Conservation (phyloP, 257 asterid species). For the Nicotiana obtusifolia region DNA sequence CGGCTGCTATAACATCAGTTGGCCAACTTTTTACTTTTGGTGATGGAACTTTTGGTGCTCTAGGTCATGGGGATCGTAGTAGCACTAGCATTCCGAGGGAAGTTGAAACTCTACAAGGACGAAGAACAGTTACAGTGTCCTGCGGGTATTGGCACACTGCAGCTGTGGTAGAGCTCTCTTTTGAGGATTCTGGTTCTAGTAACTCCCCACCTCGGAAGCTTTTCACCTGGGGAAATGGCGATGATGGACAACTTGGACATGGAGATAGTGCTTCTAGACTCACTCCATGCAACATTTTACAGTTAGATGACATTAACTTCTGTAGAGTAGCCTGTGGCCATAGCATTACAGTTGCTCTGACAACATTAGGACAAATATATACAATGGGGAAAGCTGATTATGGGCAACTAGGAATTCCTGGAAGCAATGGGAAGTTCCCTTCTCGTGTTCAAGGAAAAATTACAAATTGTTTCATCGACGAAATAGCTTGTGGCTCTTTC, state of each 20-base stretch:
- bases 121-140: constrained; percentile 34
- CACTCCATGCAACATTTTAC: constrained; percentile 32
- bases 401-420: constrained; percentile 41
- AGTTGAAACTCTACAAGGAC: constrained; percentile 53
- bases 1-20: constrained; percentile 55
- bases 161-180: constrained; percentile 48
- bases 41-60: constrained; percentile 78
- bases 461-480: constrained; percentile 35
- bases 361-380: constrained; percentile 53
- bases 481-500: constrained; percentile 66
- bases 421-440: constrained; percentile 28
- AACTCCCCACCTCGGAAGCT: constrained; percentile 37
- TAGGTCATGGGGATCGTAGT: constrained; percentile 62
- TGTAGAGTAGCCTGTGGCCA: constrained; percentile 67
- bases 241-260: constrained; percentile 72
- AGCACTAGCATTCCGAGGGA: constrained; percentile 50
- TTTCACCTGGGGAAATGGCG: constrained; percentile 83
- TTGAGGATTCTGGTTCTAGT: constrained; percentile 22
- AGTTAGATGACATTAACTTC: constrained; percentile 32
- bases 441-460: constrained; percentile 38
- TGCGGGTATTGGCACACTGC: constrained; percentile 89
- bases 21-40: constrained; percentile 70
- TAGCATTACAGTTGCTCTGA: constrained; percentile 58
- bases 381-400: constrained; percentile 47
- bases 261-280: constrained; percentile 41